Evolutionary conservation across 345 rosid species (phyloP).

Genomic region (Populus tremula): DNA sequence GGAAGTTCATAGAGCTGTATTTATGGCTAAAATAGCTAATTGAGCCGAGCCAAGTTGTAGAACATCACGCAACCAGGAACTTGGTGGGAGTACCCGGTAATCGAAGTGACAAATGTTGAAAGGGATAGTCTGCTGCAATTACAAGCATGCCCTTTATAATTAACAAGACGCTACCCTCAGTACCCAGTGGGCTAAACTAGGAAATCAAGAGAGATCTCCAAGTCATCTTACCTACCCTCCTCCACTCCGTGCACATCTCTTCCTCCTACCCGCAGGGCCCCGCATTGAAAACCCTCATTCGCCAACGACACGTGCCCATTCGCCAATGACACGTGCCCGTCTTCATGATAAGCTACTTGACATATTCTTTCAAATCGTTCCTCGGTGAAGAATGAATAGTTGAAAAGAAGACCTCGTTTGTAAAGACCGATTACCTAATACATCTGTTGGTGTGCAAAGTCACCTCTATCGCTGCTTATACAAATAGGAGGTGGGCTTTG

Average conservation of each 20-base stretch:
- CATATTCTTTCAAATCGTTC: not conserved
- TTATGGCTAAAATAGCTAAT: not conserved
- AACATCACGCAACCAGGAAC: not conserved
- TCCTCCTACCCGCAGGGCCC: not conserved
- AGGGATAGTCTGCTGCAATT: not conserved
- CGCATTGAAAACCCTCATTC: not conserved
- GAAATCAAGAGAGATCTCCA: not conserved
- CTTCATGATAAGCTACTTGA: not conserved
- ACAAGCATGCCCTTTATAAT: not conserved
- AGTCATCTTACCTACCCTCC: constrained; percentile 14
- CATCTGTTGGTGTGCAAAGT: too few species aligned
- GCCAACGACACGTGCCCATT: not conserved
- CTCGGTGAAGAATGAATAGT: not conserved
- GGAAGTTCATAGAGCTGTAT: not conserved
- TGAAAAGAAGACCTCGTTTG: not conserved
- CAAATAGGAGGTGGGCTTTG: too few species aligned
- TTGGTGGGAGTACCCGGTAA: not conserved
- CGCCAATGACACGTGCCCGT: not conserved
- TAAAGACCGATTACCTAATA: too few species aligned
- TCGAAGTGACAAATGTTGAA: not conserved
- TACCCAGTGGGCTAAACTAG: not conserved
- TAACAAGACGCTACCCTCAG: not conserved
- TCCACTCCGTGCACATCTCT: not conserved
- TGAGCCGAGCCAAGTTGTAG: not conserved
- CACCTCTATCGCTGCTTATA: too few species aligned